Conservation (phyloP, 495 filamentous ascomycete species). For the Penicilliopsis zonata region DNA sequence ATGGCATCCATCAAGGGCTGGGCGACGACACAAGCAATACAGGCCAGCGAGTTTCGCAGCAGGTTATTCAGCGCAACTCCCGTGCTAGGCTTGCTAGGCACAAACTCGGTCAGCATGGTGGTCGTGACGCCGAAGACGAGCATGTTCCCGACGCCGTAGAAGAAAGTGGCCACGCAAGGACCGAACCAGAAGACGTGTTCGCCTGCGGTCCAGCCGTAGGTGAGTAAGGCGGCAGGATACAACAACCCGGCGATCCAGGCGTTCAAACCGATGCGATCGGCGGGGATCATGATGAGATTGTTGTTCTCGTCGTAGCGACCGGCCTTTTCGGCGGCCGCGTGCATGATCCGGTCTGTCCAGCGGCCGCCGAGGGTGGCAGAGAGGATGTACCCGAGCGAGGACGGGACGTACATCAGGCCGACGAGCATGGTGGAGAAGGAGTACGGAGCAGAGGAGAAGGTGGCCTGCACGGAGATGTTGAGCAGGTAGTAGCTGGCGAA, state of each 20-base stretch:
- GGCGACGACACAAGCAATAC: conserved; percentile 45
- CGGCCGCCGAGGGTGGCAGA: conserved; percentile 2
- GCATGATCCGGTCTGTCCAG: conserved; percentile 6
- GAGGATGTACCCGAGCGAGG: conserved; percentile 4
- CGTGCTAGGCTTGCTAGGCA: conserved; percentile 45
- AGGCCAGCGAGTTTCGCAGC: conserved; percentile 55
- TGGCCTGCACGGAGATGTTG: conserved; percentile 5
- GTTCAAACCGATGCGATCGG: conserved; percentile 6
- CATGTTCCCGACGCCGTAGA: conserved; percentile 62
- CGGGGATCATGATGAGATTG: conserved; percentile 2
- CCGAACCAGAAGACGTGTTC: conserved; percentile 5
- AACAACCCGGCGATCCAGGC: conserved; percentile 4
- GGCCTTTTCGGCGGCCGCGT: conserved; percentile 1
- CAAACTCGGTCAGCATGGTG: conserved; percentile 62
- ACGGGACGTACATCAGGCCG: conserved; percentile 3
- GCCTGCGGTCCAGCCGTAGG: conserved; percentile 7
- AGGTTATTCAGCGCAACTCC: conserved; percentile 71
- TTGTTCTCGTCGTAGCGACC: conserved; percentile 2
- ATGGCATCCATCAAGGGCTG: conserved; percentile 53
- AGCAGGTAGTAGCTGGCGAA: conserved; percentile 4
- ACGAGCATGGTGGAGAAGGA: conserved; percentile 3
- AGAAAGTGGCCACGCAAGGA: conserved; percentile 44
- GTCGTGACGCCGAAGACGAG: conserved; percentile 48
- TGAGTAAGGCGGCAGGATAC: conserved; percentile 5
- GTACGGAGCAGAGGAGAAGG: conserved; percentile 7